Conservation (phyloP, 2,329 filamentous ascomycete genomes). For the Monilinia aucupariae region DNA sequence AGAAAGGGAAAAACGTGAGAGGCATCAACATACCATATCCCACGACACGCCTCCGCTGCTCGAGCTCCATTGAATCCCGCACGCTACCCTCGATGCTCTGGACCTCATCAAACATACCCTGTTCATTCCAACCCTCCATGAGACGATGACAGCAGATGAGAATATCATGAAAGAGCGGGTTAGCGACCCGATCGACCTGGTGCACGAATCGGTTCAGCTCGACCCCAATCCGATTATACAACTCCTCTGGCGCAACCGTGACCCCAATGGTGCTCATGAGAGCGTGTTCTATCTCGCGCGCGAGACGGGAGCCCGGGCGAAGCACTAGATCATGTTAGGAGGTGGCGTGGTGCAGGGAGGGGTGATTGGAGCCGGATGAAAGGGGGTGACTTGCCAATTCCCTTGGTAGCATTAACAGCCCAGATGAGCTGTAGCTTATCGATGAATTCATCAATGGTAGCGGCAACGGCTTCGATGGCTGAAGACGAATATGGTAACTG, state of each 20-base stretch:
- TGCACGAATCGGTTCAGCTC: not conserved
- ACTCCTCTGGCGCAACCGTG: not conserved
- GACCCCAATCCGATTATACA: not conserved
- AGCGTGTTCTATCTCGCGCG: not conserved
- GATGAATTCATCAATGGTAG: not conserved
- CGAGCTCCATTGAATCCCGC: not conserved
- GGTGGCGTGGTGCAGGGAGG: not conserved
- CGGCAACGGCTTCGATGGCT: not conserved
- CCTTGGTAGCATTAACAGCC: not conserved
- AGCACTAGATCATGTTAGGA: not conserved
- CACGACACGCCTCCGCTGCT: not conserved
- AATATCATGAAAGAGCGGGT: not conserved
- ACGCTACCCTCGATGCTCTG: not conserved
- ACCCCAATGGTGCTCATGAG: not conserved
- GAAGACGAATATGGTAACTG: not conserved
- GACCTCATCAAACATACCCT: not conserved
- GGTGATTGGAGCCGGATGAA: not conserved
- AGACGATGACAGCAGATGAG: not conserved
- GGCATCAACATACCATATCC: not conserved
- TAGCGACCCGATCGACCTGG: not conserved
- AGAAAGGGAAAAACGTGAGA: not conserved
- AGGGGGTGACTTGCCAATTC: not conserved
- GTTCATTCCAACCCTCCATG: not conserved
- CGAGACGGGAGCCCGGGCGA: not conserved
- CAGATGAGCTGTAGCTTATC: not conserved